Base-by-base conservation (phyloP, 768 basidiomycete species). In the Russula compacta region DNA sequence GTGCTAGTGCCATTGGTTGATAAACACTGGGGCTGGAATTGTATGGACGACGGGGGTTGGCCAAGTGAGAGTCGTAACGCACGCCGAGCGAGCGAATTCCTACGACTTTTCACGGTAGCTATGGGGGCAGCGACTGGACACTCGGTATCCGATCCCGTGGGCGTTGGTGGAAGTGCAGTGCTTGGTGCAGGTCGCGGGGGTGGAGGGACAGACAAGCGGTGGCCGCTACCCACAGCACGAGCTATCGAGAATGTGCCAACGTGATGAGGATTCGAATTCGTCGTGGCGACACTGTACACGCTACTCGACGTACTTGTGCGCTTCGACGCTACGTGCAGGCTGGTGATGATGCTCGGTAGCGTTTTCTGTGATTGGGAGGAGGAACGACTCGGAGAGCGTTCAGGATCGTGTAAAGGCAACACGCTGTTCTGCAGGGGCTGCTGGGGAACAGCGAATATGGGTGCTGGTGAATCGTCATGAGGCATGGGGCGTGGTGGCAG, bases 101-200 rank as follows among this genome's bases (percentile, higher is more conserved):
- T 81, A 55, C 86, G 82, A 72, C 84, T 46, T 71, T 74, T 63
- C 67, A 71, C 10, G 61, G 53, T 6, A 66, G 44, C n/a, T 66
- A 56, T 29, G 51, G 55, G 35, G 36, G 29, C 32, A 38, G 66
- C 50, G 1, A 77, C 66, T 10, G 71, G 74, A 11, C 69, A 58
- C 53, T 77, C 53, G 17, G 53, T 53, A 60, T 71, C 46, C 61
- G 68, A 50, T 54, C 61, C 59, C 67, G 73, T 68, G 4, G 87
- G 88, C 7, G 87, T 83, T 51, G 85, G 84, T 14, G 88, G 87
- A 15, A 85, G 80, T 6, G 87, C 85, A 52, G 79, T 79, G 32
- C 79, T 85, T 0, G 89, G 87, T 4, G 85, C 81, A 35, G 89
- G 89, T 14, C 86, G 83, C 33, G 83, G 86, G 17, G 88, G 89